Base-by-base conservation (phyloP, 305 asterid genomes). In the Fraxinus greggii region DNA sequence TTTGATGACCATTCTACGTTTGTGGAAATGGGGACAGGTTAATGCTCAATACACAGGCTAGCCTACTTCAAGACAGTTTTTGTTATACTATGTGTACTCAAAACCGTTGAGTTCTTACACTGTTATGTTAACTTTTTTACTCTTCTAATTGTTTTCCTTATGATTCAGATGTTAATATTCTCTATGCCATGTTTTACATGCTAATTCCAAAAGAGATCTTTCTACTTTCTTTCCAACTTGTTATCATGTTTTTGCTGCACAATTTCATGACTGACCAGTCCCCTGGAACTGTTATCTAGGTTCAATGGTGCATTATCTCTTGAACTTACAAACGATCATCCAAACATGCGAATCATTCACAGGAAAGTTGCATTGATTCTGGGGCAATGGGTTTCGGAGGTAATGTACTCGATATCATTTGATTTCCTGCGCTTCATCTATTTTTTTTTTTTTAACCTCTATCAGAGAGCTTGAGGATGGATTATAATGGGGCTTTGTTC, bases 331-430 rank as follows among this genome's bases (percentile, higher is more conserved):
- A 96, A 91, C 81, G 89, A 88, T 82, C 95, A 94, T 86, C 95
- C 97, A 80, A 92, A 93, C 89, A 93, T 91, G 98, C 91, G 95
- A 77, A 94, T 96, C 86, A 93, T 94, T 84, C 99, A 93, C 78
- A 86, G 98, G 85, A 93, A 92, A 90, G 98, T 96, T 88, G 99
- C 98, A 79, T 83, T 94, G 77, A 96, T 96, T 82, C 92, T 96
- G 79, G 98, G 98, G 78, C 99, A 94, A 80, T 96, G 99, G 98
- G 97, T 96, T 88, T 94, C 98, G 10, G 98, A 96, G 97, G 98
- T 94, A 92, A 85, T 42, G 26, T 83, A 21, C 82, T 63, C 45
- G 70, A 26, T 81, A 29, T 79, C 80, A 42, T 75, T 63, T 29
- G 21, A 59, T 79, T 75, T 81, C 28, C 67, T 80, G 54, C 33